Evolutionary conservation across 306 rosid genomes (phyloP).

Genomic region (Dalbergia cochinchinensis): DNA sequence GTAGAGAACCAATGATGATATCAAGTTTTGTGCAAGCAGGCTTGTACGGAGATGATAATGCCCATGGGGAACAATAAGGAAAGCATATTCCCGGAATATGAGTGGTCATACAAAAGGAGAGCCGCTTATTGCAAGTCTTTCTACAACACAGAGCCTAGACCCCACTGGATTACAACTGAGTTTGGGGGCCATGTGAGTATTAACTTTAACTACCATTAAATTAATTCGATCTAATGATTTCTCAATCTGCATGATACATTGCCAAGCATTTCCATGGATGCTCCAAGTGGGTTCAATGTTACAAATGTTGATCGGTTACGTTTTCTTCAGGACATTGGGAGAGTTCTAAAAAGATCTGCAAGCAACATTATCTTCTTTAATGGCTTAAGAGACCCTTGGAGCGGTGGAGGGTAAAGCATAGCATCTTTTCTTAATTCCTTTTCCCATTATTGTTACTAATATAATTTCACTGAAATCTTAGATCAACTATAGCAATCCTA

Average conservation of each 20-base stretch:
- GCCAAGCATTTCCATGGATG: neutral
- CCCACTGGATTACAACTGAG: conserved; percentile 76
- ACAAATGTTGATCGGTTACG: conserved; percentile 1
- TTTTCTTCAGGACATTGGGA: conserved; percentile 60
- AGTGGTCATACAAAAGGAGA: conserved; percentile 55
- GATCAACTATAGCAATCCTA: neutral
- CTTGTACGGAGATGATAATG: conserved; percentile 87
- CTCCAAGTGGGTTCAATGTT: neutral
- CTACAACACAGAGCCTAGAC: conserved; percentile 59
- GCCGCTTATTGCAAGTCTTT: conserved; percentile 1
- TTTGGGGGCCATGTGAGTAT: conserved; percentile 74
- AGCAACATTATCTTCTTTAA: conserved; percentile 93
- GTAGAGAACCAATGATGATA: neutral
- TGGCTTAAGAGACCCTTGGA: conserved; percentile 97
- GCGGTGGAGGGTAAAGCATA: conserved; percentile 89
- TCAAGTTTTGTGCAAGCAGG: conserved; percentile 49
- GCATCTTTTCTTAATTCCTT: conserved; percentile 5
- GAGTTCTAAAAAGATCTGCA: conserved; percentile 68
- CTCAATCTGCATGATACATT: neutral
- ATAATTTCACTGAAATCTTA: neutral
- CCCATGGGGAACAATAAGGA: conserved; percentile 59
- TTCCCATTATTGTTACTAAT: neutral
- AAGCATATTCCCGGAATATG: conserved; percentile 67
- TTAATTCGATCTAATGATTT: neutral
- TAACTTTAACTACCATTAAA: neutral